Evolutionary conservation across 805 yeast species (phyloP).

Genomic region (Kuraishia cidri): DNA sequence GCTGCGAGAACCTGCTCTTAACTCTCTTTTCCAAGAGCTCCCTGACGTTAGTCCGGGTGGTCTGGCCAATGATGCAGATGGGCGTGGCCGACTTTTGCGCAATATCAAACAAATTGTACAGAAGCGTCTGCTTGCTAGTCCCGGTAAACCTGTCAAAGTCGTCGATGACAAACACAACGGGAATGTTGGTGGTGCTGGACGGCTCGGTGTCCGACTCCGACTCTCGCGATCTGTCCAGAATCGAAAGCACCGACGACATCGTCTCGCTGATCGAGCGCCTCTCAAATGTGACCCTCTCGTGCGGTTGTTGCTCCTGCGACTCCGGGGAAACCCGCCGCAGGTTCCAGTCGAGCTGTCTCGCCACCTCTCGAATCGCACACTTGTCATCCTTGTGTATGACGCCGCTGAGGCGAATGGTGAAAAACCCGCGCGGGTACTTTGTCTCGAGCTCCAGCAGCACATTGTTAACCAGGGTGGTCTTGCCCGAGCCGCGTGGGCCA

Average conservation of each 20-base stretch:
- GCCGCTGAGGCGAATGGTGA: constrained; percentile 63
- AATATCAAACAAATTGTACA: constrained; percentile 83
- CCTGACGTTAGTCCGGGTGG: constrained; percentile 65
- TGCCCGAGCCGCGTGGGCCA: constrained; percentile 79
- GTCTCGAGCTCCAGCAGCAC: constrained; percentile 38
- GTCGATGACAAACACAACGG: constrained; percentile 74
- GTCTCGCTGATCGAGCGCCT: constrained; percentile 50
- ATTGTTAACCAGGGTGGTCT: constrained; percentile 50
- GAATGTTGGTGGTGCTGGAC: constrained; percentile 21
- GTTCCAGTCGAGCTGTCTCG: constrained; percentile 61
- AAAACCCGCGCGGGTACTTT: constrained; percentile 40
- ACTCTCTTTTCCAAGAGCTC: constrained; percentile 89
- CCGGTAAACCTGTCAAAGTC: constrained; percentile 76
- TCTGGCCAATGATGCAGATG: constrained; percentile 72
- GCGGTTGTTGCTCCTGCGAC: background rate
- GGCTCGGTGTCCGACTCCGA: constrained; percentile 9
- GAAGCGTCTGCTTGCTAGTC: constrained; percentile 67
- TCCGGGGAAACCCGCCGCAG: constrained; percentile 4
- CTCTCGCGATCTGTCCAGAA: constrained; percentile 31
- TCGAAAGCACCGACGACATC: constrained; percentile 45
- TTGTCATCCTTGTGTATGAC: constrained; percentile 65
- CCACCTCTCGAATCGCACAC: constrained; percentile 77
- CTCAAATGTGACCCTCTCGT: constrained; percentile 23
- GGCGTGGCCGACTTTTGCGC: constrained; percentile 64
- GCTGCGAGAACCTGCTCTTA: constrained; percentile 78